phyloP scores from a whole-genome alignment of 805 yeast species.

The Myxozyma kluyveri region DNA sequence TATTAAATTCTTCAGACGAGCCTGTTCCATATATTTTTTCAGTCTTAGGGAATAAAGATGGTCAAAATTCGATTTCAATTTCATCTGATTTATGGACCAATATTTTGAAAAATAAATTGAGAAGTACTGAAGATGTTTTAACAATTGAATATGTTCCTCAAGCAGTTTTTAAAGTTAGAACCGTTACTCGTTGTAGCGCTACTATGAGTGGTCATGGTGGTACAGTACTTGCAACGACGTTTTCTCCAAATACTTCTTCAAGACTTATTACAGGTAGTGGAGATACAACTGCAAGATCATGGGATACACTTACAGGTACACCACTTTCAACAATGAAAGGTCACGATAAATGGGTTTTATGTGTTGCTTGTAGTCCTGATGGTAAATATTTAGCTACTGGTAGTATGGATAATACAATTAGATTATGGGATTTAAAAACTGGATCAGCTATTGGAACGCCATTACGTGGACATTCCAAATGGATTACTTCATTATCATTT shows the following conservation, averaged over 20 bases:
- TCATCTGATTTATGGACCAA: conserved; percentile 74
- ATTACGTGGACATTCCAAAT: conserved; percentile 77
- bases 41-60: conserved; percentile 41
- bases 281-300: conserved; percentile 88
- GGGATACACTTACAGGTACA: conserved; percentile 96
- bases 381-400: conserved; percentile 93
- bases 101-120: conserved; percentile 78
- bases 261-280: conserved; percentile 91
- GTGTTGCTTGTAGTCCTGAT: conserved; percentile 89
- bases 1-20: conserved; percentile 63
- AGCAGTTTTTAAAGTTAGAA: conserved; percentile 88
- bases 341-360: conserved; percentile 89
- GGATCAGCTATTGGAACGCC: conserved; percentile 76
- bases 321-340: conserved; percentile 78
- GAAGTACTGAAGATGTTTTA: conserved; percentile 88
- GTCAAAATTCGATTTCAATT: conserved; percentile 60
- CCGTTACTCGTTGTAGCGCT: conserved; percentile 86
- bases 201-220: conserved; percentile 96
- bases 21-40: conserved; percentile 90
- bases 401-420: conserved; percentile 84
- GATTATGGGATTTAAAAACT: conserved; percentile 78
- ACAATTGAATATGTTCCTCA: conserved; percentile 90
- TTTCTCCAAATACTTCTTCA: conserved; percentile 67
- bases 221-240: conserved; percentile 85
- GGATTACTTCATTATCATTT: conserved; percentile 89